Conservation (phyloP, 2,329 filamentous ascomycete genomes). For the Cercospora canescens region DNA sequence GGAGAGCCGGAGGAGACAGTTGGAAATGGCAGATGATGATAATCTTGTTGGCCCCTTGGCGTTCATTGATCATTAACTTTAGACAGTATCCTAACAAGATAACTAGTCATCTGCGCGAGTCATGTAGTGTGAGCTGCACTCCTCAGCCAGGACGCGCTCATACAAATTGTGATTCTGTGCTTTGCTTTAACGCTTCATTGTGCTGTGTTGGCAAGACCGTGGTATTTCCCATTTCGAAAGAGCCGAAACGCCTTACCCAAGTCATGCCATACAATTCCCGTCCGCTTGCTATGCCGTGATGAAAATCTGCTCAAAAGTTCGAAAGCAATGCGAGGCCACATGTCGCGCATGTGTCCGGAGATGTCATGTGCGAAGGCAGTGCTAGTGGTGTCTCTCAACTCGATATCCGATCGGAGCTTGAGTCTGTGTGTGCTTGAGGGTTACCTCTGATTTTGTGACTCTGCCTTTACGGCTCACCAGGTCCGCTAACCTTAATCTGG, state of each 20-base stretch:
- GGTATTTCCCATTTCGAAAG: not conserved
- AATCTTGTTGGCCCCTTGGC: not conserved
- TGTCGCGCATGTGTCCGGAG: not conserved
- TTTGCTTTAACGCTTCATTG: not conserved
- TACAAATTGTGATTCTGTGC: not conserved
- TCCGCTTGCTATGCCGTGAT: not conserved
- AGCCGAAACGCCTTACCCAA: not conserved
- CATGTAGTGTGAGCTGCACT: not conserved
- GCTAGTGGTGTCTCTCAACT: slow-evolving; percentile 9
- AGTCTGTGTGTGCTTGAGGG: slow-evolving; percentile 2
- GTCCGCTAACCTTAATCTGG: slow-evolving; percentile 41
- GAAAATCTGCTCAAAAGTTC: not conserved
- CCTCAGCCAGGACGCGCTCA: not conserved
- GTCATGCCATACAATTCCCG: not conserved
- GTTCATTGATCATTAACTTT: not conserved
- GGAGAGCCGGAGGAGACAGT: not conserved
- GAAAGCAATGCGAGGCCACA: not conserved
- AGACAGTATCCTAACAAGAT: not conserved
- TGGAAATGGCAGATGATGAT: not conserved
- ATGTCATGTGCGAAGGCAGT: not conserved
- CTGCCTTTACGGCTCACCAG: slow-evolving; percentile 36
- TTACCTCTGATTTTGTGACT: not conserved
- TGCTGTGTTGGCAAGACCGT: not conserved
- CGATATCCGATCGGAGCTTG: slow-evolving; percentile 1
- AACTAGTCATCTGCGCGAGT: not conserved